Evolutionary conservation across 2,329 filamentous ascomycete species (phyloP).

Genomic region (Exophiala lecanii-corni): DNA sequence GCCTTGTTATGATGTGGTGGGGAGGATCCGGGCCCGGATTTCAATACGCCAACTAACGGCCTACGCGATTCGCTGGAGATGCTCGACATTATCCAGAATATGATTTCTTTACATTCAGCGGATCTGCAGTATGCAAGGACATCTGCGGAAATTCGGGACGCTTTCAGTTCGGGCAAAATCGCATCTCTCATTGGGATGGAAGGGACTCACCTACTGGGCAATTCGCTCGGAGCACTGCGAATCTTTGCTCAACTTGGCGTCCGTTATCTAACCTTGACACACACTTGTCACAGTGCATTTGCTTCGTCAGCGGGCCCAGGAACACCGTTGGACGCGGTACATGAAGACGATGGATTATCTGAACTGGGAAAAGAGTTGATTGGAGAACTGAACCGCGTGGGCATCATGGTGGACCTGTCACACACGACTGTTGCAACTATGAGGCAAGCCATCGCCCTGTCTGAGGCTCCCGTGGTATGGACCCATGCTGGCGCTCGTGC

Average conservation of each 20-base stretch:
- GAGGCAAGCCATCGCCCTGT: conserved; percentile 25
- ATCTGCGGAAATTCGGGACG: conserved; percentile 9
- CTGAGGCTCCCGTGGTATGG: conserved; percentile 29
- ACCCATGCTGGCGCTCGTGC: conserved; percentile 28
- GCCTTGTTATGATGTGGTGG: conserved; percentile 66
- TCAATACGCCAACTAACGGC: conserved; percentile 13
- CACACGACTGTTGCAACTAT: conserved; percentile 28
- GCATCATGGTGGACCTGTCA: conserved; percentile 30
- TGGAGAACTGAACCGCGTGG: conserved; percentile 29
- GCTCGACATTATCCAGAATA: conserved; percentile 17
- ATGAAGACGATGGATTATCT: conserved; percentile 23
- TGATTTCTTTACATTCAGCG: conserved; percentile 12
- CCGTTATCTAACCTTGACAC: conserved; percentile 27
- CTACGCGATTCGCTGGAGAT: conserved; percentile 17
- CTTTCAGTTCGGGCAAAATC: conserved; percentile 24
- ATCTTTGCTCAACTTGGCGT: conserved; percentile 26
- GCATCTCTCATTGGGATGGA: conserved; percentile 29
- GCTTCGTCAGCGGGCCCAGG: conserved; percentile 25
- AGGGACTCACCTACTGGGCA: conserved; percentile 29
- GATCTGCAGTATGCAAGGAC: conserved; percentile 12
- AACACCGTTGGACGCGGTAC: conserved; percentile 8
- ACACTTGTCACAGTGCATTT: conserved; percentile 30
- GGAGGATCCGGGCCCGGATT: conserved; percentile 9
- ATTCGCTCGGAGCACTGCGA: conserved; percentile 26
- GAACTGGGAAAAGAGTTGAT: conserved; percentile 26